Base-by-base conservation (phyloP, 2,329 filamentous ascomycete genomes). In the Calonectria pteridis region DNA sequence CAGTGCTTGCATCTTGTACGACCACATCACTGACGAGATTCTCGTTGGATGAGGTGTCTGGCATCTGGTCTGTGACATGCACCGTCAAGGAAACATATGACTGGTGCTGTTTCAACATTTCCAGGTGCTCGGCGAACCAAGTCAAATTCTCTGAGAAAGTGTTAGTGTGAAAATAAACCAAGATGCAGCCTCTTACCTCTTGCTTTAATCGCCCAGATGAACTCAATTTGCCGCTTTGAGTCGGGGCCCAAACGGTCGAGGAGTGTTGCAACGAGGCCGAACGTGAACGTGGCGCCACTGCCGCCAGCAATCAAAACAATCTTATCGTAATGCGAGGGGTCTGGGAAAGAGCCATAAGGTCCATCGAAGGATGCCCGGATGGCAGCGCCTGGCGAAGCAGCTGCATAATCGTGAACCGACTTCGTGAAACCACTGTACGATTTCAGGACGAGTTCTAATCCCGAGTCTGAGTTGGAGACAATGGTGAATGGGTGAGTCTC, bases 401-500 rank as follows among this genome's bases (percentile, higher is more conserved):
- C 64, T 0, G 89, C 89, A 71, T 87, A 85, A 7, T 83, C 82
- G 77, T 88, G 85, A 9, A 90, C 83, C 65, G 88, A 86, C 5
- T 85, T 83, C 0, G 89, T 91, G 78, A 91, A 91, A 0, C 89
- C 89, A 69, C 87, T 83, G 71, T 87, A 85, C 0, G 88, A 85
- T 67, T 87, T 87, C 73, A 90, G 84, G 6, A 91, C 84, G 6
- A 91, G 86, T 78, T 90, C 88, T 46, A 89, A 67, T 4, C 79
- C 83, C 1, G 76, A 78, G 0, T 86, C 84, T 5, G 83, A 81
- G 9, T 84, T 86, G 10, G 83, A 81, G 33, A 89, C 87, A 43
- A 91, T 87, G 0, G 89, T 91, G 71, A 91, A 91, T 0, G 89
- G 89, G 75, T 92, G 90, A 1, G 84, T 89, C 77, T 91, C 86